Base-by-base conservation (phyloP, 768 basidiomycete genomes). In the Rhizopogon sp. region DNA sequence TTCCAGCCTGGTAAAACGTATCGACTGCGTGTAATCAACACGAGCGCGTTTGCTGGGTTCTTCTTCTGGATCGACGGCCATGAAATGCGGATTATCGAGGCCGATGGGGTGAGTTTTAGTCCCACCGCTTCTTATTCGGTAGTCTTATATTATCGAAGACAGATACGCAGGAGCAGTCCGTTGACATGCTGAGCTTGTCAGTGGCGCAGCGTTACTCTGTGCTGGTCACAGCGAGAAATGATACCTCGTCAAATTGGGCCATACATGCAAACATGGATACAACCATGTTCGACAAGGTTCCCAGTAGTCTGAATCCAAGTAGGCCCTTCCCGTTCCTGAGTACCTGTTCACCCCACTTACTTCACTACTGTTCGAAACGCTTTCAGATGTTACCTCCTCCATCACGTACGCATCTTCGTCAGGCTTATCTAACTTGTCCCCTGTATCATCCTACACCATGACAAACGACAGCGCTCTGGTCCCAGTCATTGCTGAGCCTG, bases 181-280 rank as follows among this genome's bases (percentile, higher is more conserved):
- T 85, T 58, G 88, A 91, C 65, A 68, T 88, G 39, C 63, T 98
- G 49, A 79, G 82, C 42, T 55, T 98, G 54, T 78, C 91, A 13
- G 93, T 88, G 31, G 94, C 94, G 0, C 96, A 98, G 69, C 84
- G 96, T 17, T 97, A 96, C 70, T 95, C 94, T 0, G 76, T 99
- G 40, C 83, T 98, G 33, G 91, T 99, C 51, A 87, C 87, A 10
- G 95, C 96, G 9, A 83, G 88, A 46, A 95, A 95, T 70, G 90
- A 93, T 59, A 88, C 87, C 0, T 73, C 79, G 2, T 74, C 80
- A 20, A 97, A 99, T 75, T 98, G 86, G 85, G 83, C 82, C 50
- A 83, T 99, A 56, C 90, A 93, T 64, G 88, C 89, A 5, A 90
- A 94, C 75, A 91, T 98, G 82, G 91, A 95, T 66, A 80, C 80